Base-by-base conservation (phyloP, 495 filamentous ascomycete genomes). In the Neurospora sp. region DNA sequence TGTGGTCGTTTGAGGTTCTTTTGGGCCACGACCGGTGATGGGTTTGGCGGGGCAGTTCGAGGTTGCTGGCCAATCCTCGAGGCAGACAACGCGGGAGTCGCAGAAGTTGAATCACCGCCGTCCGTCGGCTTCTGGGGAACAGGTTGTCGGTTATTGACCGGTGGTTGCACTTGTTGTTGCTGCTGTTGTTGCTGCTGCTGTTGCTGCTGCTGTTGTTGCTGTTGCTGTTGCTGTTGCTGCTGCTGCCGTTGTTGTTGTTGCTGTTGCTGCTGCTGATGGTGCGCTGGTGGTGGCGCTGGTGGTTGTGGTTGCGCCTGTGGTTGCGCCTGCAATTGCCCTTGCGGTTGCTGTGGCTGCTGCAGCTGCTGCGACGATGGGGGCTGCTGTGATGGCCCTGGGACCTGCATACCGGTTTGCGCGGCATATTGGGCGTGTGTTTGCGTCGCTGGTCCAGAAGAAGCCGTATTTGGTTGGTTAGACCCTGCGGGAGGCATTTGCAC, bases 1-100 rank as follows among this genome's bases (percentile, higher is more conserved):
- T 82, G 87, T 9, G 87, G 78, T 71, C 90, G 87, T 80, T 92
- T 93, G 42, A 83, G 77, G 36, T 70, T 79, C 42, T 79, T 83
- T n/a, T 76, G 70, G 10, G 40, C 69, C 36, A 78, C 72, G 21
- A 72, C 76, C 28, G 79, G 77, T 7, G 78, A 74, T 15, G 73
- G 75, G 71, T 77, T 78, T 11, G 73, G 62, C 24, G 74, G 69
- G 19, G 69, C 40, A n/a, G 39, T 69, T 42, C 70, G 70, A n/a
- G 73, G 74, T 24, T 42, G 69, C 39, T 70, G 76, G 48, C 71
- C 39, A 70, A 72, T 70, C 42, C 71, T 76, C 38, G 69, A 70
- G 31, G 28, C 39, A 69, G 70, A 70, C 37, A 43, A 37, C 15
- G 69, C 39, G 5, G 71, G 34, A n/a, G 75, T 71, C 19, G 76